phyloP scores from a whole-genome alignment of 1,284 basidiomycete species.

The Apiotrichum sp. region DNA sequence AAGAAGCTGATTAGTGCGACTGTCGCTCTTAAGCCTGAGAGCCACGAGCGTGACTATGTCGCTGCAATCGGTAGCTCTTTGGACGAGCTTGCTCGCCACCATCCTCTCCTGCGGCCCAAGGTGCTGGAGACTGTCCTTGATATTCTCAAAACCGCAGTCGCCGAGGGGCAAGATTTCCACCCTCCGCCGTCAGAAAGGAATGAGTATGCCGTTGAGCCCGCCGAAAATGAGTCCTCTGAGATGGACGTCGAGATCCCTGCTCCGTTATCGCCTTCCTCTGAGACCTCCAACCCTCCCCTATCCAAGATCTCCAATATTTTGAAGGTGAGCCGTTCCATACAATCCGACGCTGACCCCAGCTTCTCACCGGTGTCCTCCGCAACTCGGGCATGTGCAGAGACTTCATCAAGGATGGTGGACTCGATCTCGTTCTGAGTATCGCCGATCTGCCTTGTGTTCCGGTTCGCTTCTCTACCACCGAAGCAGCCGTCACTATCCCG shows the following conservation, averaged over 20 bases:
- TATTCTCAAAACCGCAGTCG: conserved; percentile 61
- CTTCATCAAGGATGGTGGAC: conserved; percentile 70
- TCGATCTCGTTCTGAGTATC: conserved; percentile 68
- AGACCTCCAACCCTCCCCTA: conserved; percentile 18
- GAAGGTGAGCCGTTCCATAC: conserved; percentile 18
- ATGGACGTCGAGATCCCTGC: conserved; percentile 9
- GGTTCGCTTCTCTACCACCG: conserved; percentile 78
- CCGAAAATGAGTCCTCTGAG: neutral
- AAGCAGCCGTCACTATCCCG: conserved; percentile 72
- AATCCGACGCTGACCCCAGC: conserved; percentile 50
- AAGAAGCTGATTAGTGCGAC: conserved; percentile 83
- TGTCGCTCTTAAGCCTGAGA: conserved; percentile 73
- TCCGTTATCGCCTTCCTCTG: neutral
- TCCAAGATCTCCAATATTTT: conserved; percentile 22
- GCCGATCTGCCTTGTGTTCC: conserved; percentile 81
- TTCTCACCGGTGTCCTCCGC: conserved; percentile 90
- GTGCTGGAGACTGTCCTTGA: conserved; percentile 70
- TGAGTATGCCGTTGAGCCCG: conserved; percentile 18
- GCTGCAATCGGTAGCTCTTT: conserved; percentile 79
- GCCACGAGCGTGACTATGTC: conserved; percentile 90
- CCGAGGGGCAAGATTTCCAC: conserved; percentile 24
- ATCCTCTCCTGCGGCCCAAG: conserved; percentile 74
- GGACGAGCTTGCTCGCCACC: conserved; percentile 94
- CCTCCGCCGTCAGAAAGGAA: conserved; percentile 17
- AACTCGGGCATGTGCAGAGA: conserved; percentile 79